These are phyloP conservation scores for Microbotryum intermedium DNA, from an alignment of 1,284 basidiomycete species.

Conservation along the genomic window DNA sequence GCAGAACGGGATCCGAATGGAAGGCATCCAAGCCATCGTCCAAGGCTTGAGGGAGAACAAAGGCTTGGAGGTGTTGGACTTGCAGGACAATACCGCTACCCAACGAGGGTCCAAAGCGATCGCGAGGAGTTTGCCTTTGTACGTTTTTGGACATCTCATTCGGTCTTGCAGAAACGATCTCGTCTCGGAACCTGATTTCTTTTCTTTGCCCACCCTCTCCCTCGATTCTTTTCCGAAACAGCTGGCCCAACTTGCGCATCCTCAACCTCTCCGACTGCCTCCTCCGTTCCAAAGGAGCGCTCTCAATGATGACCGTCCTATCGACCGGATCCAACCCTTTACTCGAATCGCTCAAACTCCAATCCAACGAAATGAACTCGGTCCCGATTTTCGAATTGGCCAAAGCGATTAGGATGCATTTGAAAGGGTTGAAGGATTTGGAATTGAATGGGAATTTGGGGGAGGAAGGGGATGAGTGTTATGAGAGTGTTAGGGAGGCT, in stretches of 20 bases:
- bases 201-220: background rate
- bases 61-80: slow-evolving; percentile 67
- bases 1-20: slow-evolving; percentile 95
- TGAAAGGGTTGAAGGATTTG: slow-evolving; percentile 53
- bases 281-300: slow-evolving; percentile 55
- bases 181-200: slow-evolving; percentile 6
- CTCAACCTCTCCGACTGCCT: slow-evolving; percentile 92
- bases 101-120: slow-evolving; percentile 63
- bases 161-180: too few species aligned
- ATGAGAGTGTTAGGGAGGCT: slow-evolving; percentile 56
- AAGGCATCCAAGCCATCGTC: slow-evolving; percentile 77
- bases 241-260: slow-evolving; percentile 61
- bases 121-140: slow-evolving; percentile 55
- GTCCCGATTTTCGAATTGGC: slow-evolving; percentile 61
- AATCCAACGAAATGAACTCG: slow-evolving; percentile 81
- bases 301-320: slow-evolving; percentile 56
- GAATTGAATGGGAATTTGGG: slow-evolving; percentile 80
- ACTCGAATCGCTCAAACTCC: slow-evolving; percentile 66
- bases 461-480: slow-evolving; percentile 63
- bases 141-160: background rate
- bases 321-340: slow-evolving; percentile 58
- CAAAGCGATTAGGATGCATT: slow-evolving; percentile 53
- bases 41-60: slow-evolving; percentile 63
- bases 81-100: slow-evolving; percentile 94
- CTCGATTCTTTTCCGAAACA: slow-evolving; percentile 6